Conservation (phyloP, 305 asterid species). For the Fraxinus velutina region DNA sequence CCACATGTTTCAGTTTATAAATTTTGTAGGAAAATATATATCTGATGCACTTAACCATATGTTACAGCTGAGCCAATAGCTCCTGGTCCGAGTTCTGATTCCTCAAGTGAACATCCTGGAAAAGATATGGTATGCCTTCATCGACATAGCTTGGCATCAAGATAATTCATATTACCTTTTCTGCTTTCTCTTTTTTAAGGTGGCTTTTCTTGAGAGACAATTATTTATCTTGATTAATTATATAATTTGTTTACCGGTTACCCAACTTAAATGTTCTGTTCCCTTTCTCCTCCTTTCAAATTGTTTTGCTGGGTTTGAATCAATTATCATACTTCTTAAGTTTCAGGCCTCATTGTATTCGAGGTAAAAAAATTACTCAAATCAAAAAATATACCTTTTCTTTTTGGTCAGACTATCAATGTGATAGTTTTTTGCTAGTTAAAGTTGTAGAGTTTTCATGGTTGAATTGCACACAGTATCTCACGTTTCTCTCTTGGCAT, state of each 20-base stretch:
- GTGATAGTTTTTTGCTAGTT: background rate
- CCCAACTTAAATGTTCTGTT: background rate
- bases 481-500: background rate
- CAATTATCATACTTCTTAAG: background rate
- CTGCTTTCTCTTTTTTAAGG: background rate
- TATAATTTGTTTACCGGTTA: background rate
- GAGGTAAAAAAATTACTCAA: background rate
- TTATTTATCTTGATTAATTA: background rate
- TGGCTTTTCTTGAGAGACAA: background rate
- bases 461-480: background rate
- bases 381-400: background rate
- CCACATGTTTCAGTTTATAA: background rate
- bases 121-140: constrained; percentile 31
- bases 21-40: background rate
- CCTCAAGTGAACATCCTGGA: constrained; percentile 17
- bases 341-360: background rate
- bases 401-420: background rate
- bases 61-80: constrained; percentile 34
- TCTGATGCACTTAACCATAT: constrained; percentile 18
- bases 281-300: background rate
- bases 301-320: background rate
- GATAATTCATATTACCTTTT: background rate
- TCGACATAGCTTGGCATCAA: background rate
- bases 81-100: constrained; percentile 30
- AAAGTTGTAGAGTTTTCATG: background rate